These are phyloP conservation scores for Fusarium xyrophilum DNA, from an alignment of 2,329 filamentous ascomycete species.

Conservation along the genomic window DNA sequence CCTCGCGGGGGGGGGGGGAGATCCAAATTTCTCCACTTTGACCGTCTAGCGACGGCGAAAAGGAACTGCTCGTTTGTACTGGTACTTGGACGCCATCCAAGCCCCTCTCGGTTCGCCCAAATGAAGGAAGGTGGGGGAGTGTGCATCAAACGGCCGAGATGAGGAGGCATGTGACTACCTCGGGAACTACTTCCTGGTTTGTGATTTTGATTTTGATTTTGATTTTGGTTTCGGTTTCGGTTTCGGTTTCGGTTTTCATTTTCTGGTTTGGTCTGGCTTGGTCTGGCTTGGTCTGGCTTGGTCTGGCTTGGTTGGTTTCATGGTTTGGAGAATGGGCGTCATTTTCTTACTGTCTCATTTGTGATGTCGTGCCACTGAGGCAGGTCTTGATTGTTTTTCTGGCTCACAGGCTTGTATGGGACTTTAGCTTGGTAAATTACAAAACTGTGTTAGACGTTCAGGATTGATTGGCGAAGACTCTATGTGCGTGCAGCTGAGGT, in stretches of 20 bases:
- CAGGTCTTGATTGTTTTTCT: not conserved
- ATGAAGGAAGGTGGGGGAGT: constrained; percentile 25
- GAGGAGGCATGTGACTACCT: constrained; percentile 27
- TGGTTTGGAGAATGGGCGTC: not conserved
- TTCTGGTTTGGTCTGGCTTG: not conserved
- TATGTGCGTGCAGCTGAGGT: not conserved
- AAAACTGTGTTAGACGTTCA: not conserved
- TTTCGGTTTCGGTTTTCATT: not conserved
- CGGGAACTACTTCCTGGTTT: constrained; percentile 1
- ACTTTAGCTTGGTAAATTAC: constrained; percentile 16
- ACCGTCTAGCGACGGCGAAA: constrained; percentile 1
- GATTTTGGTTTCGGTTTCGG: not conserved
- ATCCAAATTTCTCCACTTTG: constrained; percentile 6
- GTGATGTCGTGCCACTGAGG: constrained; percentile 1
- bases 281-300: too few species aligned
- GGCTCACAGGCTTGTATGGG: not conserved
- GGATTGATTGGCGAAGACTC: not conserved
- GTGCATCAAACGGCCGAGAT: constrained; percentile 19
- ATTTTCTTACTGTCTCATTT: not conserved
- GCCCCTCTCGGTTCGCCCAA: constrained; percentile 14
- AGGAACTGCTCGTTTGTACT: constrained; percentile 8
- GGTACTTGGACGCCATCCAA: constrained; percentile 22
- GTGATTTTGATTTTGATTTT: constrained; percentile 13
- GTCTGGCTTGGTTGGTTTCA: not conserved
- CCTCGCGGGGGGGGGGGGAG: constrained; percentile 23